These are phyloP conservation scores for Prototheca wickerhamii DNA, from an alignment of 163 green algal genomes.

Conservation along the genomic window DNA sequence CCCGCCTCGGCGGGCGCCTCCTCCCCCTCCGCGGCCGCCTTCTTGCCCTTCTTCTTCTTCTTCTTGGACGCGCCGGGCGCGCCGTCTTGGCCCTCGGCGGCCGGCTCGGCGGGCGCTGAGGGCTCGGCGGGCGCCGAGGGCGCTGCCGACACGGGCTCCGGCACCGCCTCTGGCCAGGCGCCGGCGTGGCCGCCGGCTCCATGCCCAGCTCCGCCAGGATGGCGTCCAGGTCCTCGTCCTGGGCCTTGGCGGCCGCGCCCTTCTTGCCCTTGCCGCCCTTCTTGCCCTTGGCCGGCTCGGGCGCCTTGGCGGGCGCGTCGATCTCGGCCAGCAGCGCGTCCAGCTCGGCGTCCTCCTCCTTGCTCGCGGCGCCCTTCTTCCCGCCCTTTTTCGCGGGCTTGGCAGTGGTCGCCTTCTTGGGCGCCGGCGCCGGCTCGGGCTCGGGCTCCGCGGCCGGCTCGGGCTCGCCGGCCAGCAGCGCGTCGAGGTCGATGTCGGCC, in stretches of 20 bases:
- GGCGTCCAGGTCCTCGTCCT: constrained; percentile 52
- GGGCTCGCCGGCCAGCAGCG: background rate
- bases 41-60: constrained; percentile 10
- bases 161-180: no score
- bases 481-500: constrained; percentile 6
- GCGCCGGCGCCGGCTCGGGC: background rate
- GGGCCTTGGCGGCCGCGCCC: constrained; percentile 12
- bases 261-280: constrained; percentile 49
- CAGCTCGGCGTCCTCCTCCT: constrained; percentile 49
- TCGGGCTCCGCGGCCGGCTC: background rate
- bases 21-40: background rate
- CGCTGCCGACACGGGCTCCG: no score
- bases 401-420: background rate
- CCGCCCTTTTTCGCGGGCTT: no score
- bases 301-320: constrained; percentile 36
- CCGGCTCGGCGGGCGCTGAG: background rate
- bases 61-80: background rate
- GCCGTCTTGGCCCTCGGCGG: background rate
- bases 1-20: constrained; percentile 21
- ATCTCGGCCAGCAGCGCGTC: constrained; percentile 60
- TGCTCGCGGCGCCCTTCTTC: constrained; percentile 15
- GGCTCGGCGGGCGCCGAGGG: constrained; percentile 1
- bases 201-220: constrained; percentile 63
- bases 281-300: constrained; percentile 20
- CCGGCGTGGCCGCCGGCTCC: constrained; percentile 9